Conservation (phyloP, 2,329 filamentous ascomycete species). For the Coniochaeta hoffmannii region DNA sequence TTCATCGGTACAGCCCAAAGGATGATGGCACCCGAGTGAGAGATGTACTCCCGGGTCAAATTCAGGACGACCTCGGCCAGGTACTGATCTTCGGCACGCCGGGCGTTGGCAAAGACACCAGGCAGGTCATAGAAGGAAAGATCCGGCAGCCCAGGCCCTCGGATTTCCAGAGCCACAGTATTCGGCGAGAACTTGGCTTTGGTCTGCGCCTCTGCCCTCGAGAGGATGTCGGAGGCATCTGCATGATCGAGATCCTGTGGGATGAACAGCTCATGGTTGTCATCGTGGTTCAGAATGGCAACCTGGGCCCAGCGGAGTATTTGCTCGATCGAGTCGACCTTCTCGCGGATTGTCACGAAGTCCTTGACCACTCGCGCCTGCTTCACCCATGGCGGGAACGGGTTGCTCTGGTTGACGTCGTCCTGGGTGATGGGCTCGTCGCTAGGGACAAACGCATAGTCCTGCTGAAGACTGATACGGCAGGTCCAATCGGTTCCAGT, state of each 20-base stretch:
- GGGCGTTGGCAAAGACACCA: constrained; percentile 67
- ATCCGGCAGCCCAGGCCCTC: constrained; percentile 61
- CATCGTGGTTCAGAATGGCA: constrained; percentile 63
- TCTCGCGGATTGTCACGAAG: constrained; percentile 59
- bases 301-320: constrained; percentile 68
- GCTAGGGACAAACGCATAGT: constrained; percentile 49
- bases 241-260: constrained; percentile 31
- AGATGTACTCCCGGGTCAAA: constrained; percentile 63
- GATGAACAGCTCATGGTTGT: constrained; percentile 43
- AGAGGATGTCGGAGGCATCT: constrained; percentile 11
- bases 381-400: constrained; percentile 60
- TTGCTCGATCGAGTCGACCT: constrained; percentile 56
- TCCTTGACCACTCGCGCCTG: constrained; percentile 38
- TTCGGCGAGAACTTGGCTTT: constrained; percentile 75
- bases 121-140: constrained; percentile 82
- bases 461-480: constrained; percentile 55
- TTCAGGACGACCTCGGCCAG: constrained; percentile 66
- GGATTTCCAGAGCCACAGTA: constrained; percentile 68
- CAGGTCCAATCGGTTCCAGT: constrained; percentile 57
- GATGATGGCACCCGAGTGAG: constrained; percentile 63
- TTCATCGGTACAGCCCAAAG: constrained; percentile 74
- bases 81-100: constrained; percentile 56
- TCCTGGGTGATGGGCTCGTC: constrained; percentile 32
- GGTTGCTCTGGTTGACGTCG: constrained; percentile 40
- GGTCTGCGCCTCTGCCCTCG: constrained; percentile 30